Conservation (phyloP, 1,284 basidiomycete genomes). For the Cerioporus squamosus region DNA sequence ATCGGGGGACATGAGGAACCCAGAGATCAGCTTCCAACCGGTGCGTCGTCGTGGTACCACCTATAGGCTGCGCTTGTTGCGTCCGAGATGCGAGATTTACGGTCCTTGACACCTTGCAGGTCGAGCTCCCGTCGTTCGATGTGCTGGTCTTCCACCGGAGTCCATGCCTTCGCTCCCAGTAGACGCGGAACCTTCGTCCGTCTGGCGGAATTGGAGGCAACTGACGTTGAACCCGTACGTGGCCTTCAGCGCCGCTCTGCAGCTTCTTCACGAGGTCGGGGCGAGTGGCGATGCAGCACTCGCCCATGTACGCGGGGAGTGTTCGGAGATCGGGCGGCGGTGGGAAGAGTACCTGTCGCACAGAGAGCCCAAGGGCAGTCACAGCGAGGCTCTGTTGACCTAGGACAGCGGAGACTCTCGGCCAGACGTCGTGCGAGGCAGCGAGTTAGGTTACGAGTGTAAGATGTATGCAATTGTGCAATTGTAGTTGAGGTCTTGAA, state of each 20-base stretch:
- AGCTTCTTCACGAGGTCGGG: not conserved
- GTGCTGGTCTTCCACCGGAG: constrained; percentile 11
- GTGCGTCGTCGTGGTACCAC: no score
- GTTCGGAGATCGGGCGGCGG: not conserved
- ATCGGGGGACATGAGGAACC: constrained; percentile 5
- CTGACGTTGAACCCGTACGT: constrained; percentile 14
- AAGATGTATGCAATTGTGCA: no score
- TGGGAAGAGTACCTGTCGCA: not conserved
- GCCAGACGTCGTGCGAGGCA: no score
- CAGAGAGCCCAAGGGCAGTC: no score
- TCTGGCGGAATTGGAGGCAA: constrained; percentile 11
- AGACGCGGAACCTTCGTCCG: not conserved
- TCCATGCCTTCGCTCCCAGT: constrained; percentile 1
- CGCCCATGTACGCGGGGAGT: not conserved
- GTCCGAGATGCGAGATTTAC: no score
- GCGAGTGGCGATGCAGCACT: not conserved
- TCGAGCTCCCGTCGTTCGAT: constrained; percentile 12
- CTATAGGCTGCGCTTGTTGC: not conserved
- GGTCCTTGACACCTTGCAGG: not conserved
- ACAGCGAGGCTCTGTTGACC: no score
- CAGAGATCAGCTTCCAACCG: constrained; percentile 15
- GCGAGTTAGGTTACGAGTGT: no score
- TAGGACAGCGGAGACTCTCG: no score
- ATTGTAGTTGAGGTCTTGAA: no score
- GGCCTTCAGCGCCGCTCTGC: constrained; percentile 1